A percentile compares a stretch with the other conserved stretches of the same genome.
Evolutionary conservation across 2,329 filamentous ascomycete genomes (phyloP).

Genomic region (Paecilomyces variotii): DNA sequence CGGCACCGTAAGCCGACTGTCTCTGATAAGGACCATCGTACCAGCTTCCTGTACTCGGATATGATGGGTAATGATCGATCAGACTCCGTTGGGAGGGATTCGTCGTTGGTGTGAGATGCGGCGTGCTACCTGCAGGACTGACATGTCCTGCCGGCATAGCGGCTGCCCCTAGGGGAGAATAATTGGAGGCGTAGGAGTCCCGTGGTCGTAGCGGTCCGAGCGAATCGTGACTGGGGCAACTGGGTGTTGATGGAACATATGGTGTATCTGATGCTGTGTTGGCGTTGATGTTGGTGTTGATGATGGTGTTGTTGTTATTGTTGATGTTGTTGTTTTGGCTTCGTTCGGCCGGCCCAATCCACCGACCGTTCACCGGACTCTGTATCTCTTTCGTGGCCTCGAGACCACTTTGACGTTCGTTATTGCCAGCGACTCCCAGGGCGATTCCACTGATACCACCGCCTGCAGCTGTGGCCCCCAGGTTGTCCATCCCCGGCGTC

Average conservation of each 20-base stretch:
- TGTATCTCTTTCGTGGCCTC: conserved; percentile 48
- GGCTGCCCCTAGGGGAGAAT: conserved; percentile 23
- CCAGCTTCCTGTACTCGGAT: conserved; percentile 29
- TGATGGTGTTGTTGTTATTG: conserved; percentile 4
- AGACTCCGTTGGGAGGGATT: conserved; percentile 44
- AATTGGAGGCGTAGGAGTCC: conserved; percentile 32
- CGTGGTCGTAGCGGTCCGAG: conserved; percentile 25
- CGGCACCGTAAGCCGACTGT: conserved; percentile 45
- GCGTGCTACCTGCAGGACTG: conserved; percentile 26
- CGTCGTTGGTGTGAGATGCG: conserved; percentile 13
- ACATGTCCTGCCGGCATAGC: conserved; percentile 23
- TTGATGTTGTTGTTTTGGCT: conserved; percentile 4
- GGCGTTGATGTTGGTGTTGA: background rate
- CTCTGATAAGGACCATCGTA: conserved; percentile 60
- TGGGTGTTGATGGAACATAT: conserved; percentile 22
- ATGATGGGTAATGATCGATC: conserved; percentile 30
- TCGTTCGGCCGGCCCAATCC: background rate
- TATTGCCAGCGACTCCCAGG: conserved; percentile 56
- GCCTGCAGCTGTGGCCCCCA: conserved; percentile 50
- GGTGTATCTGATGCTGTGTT: conserved; percentile 26
- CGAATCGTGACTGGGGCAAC: conserved; percentile 9
- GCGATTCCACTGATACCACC: conserved; percentile 64
- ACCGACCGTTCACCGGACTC: background rate
- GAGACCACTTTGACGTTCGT: conserved; percentile 57
- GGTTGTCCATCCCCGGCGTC: conserved; percentile 61